Conservation (phyloP, 192 early-diverging fungal genomes). For the Thamnidium elegans region DNA sequence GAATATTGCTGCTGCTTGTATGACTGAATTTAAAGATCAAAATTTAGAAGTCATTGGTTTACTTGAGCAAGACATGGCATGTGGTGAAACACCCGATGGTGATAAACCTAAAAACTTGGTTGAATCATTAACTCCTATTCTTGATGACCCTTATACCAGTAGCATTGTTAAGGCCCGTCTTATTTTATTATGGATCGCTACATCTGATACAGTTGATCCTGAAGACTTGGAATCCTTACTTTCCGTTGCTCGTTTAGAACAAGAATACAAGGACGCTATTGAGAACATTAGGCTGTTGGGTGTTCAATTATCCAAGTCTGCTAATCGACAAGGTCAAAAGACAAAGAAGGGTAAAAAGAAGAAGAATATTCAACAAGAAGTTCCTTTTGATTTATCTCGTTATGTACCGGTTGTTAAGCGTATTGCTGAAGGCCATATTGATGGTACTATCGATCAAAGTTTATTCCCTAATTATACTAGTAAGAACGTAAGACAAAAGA, state of each 20-base stretch:
- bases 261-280: slow-evolving; percentile 77
- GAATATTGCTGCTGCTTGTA: slow-evolving; percentile 81
- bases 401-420: slow-evolving; percentile 75
- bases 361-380: slow-evolving; percentile 52
- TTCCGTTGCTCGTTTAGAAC: slow-evolving; percentile 63
- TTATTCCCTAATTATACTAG: slow-evolving; percentile 60
- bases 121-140: slow-evolving; percentile 71
- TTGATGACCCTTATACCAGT: slow-evolving; percentile 69
- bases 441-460: slow-evolving; percentile 51
- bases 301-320: slow-evolving; percentile 55
- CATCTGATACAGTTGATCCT: slow-evolving; percentile 65
- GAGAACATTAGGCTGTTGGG: slow-evolving; percentile 70
- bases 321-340: slow-evolving; percentile 57
- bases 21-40: slow-evolving; percentile 66
- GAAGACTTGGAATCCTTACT: slow-evolving; percentile 68
- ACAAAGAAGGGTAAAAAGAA: slow-evolving; percentile 53
- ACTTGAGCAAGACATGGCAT: slow-evolving; percentile 82
- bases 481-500: slow-evolving; percentile 45
- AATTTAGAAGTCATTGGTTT: slow-evolving; percentile 66
- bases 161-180: slow-evolving; percentile 71
- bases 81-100: slow-evolving; percentile 76
- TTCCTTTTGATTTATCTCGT: slow-evolving; percentile 71
- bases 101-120: slow-evolving; percentile 61
- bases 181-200: slow-evolving; percentile 79
- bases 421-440: slow-evolving; percentile 60